Base-by-base conservation (phyloP, 108 stramenopile genomes). In the Fragilariopsis cylindrus region DNA sequence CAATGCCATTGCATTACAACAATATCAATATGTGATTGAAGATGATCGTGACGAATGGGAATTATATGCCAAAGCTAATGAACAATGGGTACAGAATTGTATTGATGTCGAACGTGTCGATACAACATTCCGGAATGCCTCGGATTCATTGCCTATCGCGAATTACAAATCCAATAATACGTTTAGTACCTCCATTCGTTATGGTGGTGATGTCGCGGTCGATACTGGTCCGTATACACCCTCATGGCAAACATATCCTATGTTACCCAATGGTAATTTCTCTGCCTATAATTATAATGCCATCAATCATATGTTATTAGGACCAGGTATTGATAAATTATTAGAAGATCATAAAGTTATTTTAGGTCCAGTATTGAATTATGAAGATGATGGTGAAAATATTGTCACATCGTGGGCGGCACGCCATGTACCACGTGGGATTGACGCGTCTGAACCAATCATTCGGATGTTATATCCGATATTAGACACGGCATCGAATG, bases 391-490 rank as follows among this genome's bases (percentile, higher is more conserved):
- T 43, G 62, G 62, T 13, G 16, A 3, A 5, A 63, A 63, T 41
- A 9, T 41, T 4, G 21, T 63, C 13, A 21, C 9, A 1, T 7
- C 30, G 0, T 71, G 57, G 70, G 41, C 18, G 5, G 6, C 70
- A 0, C 19, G 70, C 0, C 56, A 57, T 13, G 7, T 15, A 0
- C 40, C 15, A 7, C 19, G 13, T 9, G 70, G 7, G 1, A 42
- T 48, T 15, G 55, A 57, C 18, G 48, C 55, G 2, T 11, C 7
- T 0, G 70, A 71, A 57, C 70, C 70, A 0, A 7, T 58, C n/a
- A 13, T 57, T 12, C 39, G n/a, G 0, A 7, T 72, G 11, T n/a
- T 78, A n/a, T 60, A 78, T 16, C 77, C 77, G 0, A 72, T 78
- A 18, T 42, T 63, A 6, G 69, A 69, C 0, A 55, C 45, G 3